Base-by-base conservation (phyloP, 257 asterid species). In the Rhazya stricta region DNA sequence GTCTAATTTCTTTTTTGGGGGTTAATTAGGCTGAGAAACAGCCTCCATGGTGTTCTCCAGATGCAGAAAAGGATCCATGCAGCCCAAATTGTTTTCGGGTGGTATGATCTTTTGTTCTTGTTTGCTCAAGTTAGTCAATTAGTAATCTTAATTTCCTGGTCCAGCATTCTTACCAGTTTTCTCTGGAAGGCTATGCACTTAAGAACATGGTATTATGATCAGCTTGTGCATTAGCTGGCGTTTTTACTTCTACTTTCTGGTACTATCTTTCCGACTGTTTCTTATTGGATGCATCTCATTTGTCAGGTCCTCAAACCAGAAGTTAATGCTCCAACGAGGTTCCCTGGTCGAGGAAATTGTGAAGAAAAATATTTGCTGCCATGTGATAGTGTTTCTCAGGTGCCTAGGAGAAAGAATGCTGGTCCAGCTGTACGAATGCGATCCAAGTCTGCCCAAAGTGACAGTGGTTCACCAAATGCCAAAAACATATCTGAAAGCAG, bases 81-180 rank as follows among this genome's bases (percentile, higher is more conserved):
- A 92, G 93, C 72, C 85, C 90, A 72, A 82, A 86, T 74, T 95
- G 99, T 84, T 87, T 88, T 71, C 87, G 84, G 65, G 78, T 82
- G 96, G 98, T 94, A 88, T 77, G 27, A 66, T 27, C 3, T 34
- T 71, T 76, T 69, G 21, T 15, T 67, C 29, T 73, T 41, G 30
- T 73, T 34, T 48, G 74, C 58, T 78, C 46, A 43, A 74, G 73
- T 75, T 60, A 32, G 13, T 46, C 11, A 51, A 21, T 39, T 25
- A 39, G 9, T 19, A 27, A 36, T 37, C 9, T 37, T 41, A 67
- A 62, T 62, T 45, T 73, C 36, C 50, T 39, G 25, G 34, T 73
- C 53, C 30, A 41, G 43, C 21, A n/a, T 19, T n/a, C 36, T 32
- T 18, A 41, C 32, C 27, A 73, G 36, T 58, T 37, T 43, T 43